These are phyloP conservation scores for Eucalyptus curtisii DNA, from an alignment of 345 rosid genomes.

Conservation along the genomic window DNA sequence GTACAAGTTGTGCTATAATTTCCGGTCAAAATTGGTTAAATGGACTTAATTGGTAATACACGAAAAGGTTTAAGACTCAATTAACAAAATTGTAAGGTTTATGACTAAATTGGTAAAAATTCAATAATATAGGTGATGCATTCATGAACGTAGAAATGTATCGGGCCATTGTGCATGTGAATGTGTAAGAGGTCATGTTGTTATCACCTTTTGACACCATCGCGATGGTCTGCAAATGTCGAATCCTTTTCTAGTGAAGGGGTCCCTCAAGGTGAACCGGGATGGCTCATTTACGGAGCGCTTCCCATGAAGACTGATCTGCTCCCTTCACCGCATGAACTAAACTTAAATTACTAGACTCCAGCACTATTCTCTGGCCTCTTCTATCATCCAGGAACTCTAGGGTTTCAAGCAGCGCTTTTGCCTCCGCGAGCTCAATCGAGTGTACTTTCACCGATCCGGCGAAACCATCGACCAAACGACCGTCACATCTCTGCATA, in stretches of 20 bases:
- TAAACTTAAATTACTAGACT: no score
- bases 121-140: neutral
- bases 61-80: fast-evolving
- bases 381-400: no score
- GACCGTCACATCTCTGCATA: no score
- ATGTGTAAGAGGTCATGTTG: neutral
- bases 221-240: neutral
- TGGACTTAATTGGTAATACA: neutral
- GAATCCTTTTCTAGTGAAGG: neutral
- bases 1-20: neutral
- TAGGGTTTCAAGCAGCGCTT: no score
- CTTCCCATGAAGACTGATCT: neutral
- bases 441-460: no score
- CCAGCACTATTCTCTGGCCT: no score
- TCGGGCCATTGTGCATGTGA: neutral
- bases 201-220: neutral
- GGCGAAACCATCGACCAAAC: no score
- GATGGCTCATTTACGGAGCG: neutral
- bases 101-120: neutral
- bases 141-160: neutral
- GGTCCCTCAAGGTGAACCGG: neutral
- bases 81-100: fast-evolving
- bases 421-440: no score
- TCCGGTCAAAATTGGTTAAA: neutral
- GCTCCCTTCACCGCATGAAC: no score